These are phyloP conservation scores for Umbelopsis isabellina DNA, from an alignment of 192 early-diverging fungal species.

Conservation along the genomic window DNA sequence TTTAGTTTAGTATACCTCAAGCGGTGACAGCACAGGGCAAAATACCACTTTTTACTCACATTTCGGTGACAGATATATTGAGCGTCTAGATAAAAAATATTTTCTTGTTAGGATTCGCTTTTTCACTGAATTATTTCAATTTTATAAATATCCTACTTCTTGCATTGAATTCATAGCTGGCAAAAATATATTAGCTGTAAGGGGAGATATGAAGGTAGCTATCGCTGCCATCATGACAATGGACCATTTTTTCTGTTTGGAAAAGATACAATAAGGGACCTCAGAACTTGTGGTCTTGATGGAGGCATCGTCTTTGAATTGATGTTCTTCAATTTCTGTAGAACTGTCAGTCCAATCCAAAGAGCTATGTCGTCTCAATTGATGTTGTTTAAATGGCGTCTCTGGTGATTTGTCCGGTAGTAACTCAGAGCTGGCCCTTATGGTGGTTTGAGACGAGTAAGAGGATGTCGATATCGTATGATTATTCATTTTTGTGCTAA, in stretches of 20 bases:
- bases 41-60: neutral
- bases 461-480: too few relatives aligned
- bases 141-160: neutral
- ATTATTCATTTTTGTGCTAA: too few relatives aligned
- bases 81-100: neutral
- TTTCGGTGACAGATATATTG: neutral
- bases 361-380: too few relatives aligned
- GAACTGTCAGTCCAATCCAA: too few relatives aligned
- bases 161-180: constrained; percentile 30
- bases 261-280: constrained; percentile 18
- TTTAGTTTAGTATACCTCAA: neutral
- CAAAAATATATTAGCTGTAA: constrained; percentile 28
- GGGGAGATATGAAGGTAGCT: constrained; percentile 25
- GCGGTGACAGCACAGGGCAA: neutral
- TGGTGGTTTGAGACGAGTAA: too few relatives aligned
- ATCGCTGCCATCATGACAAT: constrained; percentile 23
- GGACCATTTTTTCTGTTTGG: neutral
- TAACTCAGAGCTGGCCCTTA: too few relatives aligned
- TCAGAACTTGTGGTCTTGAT: neutral
- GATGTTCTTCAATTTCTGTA: neutral
- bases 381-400: too few relatives aligned
- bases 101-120: neutral
- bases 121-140: neutral
- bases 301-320: neutral
- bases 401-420: too few relatives aligned